phyloP scores from a whole-genome alignment of 495 filamentous ascomycete genomes.

The Entonaema liquescens region DNA sequence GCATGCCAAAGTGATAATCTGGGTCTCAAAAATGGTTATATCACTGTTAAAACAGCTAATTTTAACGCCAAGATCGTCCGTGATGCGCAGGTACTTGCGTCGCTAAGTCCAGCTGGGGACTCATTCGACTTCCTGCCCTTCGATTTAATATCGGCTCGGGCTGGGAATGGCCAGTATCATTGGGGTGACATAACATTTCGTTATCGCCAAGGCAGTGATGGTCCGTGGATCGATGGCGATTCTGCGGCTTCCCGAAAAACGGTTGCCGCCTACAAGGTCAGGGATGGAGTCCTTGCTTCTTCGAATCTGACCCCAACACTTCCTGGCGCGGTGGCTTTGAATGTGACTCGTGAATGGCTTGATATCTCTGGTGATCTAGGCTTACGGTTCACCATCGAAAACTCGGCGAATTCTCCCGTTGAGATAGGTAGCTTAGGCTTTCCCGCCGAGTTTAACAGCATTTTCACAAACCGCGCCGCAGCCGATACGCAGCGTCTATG shows the following conservation, averaged over 20 bases:
- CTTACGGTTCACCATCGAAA: conserved; percentile 58
- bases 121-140: conserved; percentile 61
- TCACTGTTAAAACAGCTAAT: conserved; percentile 48
- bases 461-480: conserved; percentile 60
- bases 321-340: conserved; percentile 42
- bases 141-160: conserved; percentile 51
- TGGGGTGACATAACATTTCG: conserved; percentile 62
- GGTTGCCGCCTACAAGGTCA: conserved; percentile 36
- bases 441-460: conserved; percentile 64
- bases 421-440: conserved; percentile 63
- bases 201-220: conserved; percentile 48
- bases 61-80: conserved; percentile 52
- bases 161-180: conserved; percentile 59
- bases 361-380: conserved; percentile 55
- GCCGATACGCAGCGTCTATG: conserved; percentile 52
- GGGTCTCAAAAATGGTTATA: conserved; percentile 49
- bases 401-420: conserved; percentile 46
- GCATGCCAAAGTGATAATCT: conserved; percentile 41
- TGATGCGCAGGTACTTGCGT: conserved; percentile 51
- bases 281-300: conserved; percentile 38
- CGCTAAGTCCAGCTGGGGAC: conserved; percentile 49
- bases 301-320: conserved; percentile 51
- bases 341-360: conserved; percentile 56
- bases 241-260: conserved; percentile 49
- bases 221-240: conserved; percentile 49